A percentile compares a stretch with the other conserved stretches of the same genome.
Evolutionary conservation across 108 stramenopile species (phyloP).

Genomic region (Pseudonitzschia multistriata): DNA sequence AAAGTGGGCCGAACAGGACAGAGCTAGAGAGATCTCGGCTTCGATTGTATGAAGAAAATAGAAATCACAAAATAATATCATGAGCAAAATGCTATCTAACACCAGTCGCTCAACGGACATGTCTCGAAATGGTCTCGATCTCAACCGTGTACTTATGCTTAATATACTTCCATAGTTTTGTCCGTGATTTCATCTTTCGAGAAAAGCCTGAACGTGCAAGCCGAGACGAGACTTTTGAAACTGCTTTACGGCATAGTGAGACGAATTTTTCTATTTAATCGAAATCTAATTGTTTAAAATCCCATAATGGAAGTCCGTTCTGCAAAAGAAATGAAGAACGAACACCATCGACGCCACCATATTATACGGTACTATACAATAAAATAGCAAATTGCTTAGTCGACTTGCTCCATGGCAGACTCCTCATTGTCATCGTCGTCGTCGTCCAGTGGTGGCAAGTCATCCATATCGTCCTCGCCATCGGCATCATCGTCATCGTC

Average conservation of each 20-base stretch:
- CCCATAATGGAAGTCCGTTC: neutral
- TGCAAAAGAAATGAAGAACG: neutral
- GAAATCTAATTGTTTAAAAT: neutral
- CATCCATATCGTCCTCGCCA: slow-evolving; percentile 90
- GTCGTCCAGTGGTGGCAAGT: slow-evolving; percentile 92
- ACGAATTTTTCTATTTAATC: neutral
- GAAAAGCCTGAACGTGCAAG: too few species aligned
- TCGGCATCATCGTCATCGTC: slow-evolving; percentile 96
- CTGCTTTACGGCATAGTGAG: too few species aligned
- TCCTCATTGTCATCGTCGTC: slow-evolving; percentile 93
- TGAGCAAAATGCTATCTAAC: too few species aligned
- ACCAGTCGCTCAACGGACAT: too few species aligned
- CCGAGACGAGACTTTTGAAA: too few species aligned
- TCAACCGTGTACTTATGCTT: too few species aligned
- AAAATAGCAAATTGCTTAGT: slow-evolving; percentile 52
- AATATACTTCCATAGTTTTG: too few species aligned
- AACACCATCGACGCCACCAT: neutral
- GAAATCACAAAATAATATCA: too few species aligned
- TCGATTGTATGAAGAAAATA: neutral
- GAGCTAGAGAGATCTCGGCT: too few species aligned
- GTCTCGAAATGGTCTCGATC: too few species aligned
- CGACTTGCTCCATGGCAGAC: slow-evolving; percentile 99
- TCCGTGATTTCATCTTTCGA: too few species aligned
- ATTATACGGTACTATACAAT: neutral
- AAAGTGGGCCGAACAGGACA: too few species aligned